Base-by-base conservation (phyloP, 2,329 filamentous ascomycete genomes). In the Aaosphaeria arxii region DNA sequence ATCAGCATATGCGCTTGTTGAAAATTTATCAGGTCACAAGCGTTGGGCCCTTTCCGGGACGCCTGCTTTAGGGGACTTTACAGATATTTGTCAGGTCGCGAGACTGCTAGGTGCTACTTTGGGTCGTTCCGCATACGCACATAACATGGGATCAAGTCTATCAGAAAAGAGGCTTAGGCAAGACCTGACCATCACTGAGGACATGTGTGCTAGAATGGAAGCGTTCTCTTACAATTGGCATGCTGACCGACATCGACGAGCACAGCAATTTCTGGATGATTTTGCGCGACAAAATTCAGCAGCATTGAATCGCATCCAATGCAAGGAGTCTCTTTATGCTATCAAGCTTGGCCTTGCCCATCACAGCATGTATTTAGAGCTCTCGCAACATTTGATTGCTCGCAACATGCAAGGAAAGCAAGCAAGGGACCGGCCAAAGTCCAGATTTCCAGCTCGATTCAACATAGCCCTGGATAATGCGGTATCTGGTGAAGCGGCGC, bases 21-120 rank as follows among this genome's bases (percentile, higher is more conserved):
- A 74, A 5, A 69, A 67, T 1, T 57, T 85, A 1, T 59, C 73
- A 29, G 75, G 79, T 7, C 69, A 74, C 39, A 81, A 78, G 38
- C 77, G 76, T 46, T 87, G 84, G 83, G 71, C 84, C 5, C 67
- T 87, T 2, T 87, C 83, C 0, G 84, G 81, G 3, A 87, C 84
- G 1, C 84, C 84, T 1, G 72, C 75, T 0, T 58, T 86, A 3
- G 72, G 74, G 5, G 77, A 81, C 46, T 84, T 84, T 55, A 74
- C 77, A 1, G 80, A 85, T 52, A 71, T 87, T 6, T 81, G 84
- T 44, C 74, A 74, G 11, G 81, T 86, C 48, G 81, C 82, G 1
- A 69, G 68, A 1, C 76, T 85, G 11, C 60, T 87, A 2, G 76
- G 77, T 1, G 66, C 84, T 24, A 72, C 75, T 41, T 67, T 87